Conservation (phyloP, 2,329 filamentous ascomycete species). For the Sphaerulina populicola region DNA sequence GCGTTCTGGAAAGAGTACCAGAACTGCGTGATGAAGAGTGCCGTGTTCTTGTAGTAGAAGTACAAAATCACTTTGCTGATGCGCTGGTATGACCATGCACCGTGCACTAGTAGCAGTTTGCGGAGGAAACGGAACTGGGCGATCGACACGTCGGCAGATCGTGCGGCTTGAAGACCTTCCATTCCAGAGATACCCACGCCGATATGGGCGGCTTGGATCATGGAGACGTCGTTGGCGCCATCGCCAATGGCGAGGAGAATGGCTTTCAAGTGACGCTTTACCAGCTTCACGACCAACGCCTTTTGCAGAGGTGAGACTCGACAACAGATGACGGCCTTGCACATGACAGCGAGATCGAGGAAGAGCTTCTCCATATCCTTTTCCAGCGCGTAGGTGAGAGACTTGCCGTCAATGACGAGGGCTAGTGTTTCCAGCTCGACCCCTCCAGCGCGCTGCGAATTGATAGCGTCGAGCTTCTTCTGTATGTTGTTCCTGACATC, state of each 20-base stretch:
- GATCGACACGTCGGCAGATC: conserved; percentile 91
- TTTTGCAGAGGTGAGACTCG: conserved; percentile 96
- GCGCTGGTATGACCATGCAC: conserved; percentile 94
- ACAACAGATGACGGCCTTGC: conserved; percentile 96
- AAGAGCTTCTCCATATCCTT: conserved; percentile 90
- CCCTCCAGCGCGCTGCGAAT: conserved; percentile 66
- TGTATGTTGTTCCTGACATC: conserved; percentile 80
- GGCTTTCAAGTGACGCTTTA: conserved; percentile 86
- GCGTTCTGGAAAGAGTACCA: conserved; percentile 94
- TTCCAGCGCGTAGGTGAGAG: conserved; percentile 84
- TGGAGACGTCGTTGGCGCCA: conserved; percentile 97
- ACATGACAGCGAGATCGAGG: conserved; percentile 84
- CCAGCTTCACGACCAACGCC: conserved; percentile 92
- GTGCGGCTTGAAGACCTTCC: conserved; percentile 91
- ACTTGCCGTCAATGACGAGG: conserved; percentile 92
- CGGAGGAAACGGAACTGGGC: conserved; percentile 91
- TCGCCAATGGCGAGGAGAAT: conserved; percentile 94
- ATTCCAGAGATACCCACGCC: conserved; percentile 95
- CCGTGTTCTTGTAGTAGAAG: conserved; percentile 99
- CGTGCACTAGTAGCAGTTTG: conserved; percentile 89
- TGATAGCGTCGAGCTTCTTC: conserved; percentile 88
- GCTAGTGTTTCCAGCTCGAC: conserved; percentile 81
- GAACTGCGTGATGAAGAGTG: conserved; percentile 97
- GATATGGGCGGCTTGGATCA: conserved; percentile 98
- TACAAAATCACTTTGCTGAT: conserved; percentile 96